These are phyloP conservation scores for barley (Hordeum vulgare) DNA, from an alignment of 176 grass and related monocot genomes.

Conservation along the genomic window DNA sequence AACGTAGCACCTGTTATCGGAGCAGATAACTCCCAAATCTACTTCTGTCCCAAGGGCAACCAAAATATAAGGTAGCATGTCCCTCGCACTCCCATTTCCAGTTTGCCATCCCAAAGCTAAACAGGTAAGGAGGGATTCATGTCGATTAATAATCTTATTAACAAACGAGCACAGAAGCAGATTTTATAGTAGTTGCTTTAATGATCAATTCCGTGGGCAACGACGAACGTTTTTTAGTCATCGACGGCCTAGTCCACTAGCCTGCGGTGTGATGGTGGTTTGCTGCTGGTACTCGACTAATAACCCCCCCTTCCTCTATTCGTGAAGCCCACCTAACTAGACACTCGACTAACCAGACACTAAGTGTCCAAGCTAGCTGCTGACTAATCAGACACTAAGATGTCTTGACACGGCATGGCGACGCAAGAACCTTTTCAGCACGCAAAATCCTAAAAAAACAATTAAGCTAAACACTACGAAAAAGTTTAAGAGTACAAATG, in stretches of 20 bases:
- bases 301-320: neutral
- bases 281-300: neutral
- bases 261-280: neutral
- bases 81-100: constrained; percentile 63
- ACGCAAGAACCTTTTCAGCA: neutral
- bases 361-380: neutral
- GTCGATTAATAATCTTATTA: neutral
- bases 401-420: neutral
- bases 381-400: neutral
- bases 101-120: constrained; percentile 92
- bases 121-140: neutral
- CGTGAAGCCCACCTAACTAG: neutral
- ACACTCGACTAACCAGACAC: neutral
- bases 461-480: neutral
- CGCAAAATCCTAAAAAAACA: neutral
- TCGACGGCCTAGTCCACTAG: neutral
- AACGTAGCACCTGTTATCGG: too few species aligned
- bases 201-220: neutral
- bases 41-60: constrained; percentile 69
- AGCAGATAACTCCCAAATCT: constrained; percentile 58
- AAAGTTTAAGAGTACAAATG: neutral
- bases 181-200: neutral
- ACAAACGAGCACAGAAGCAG: neutral
- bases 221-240: neutral
- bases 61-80: constrained; percentile 78